Evolutionary conservation across 305 asterid species (phyloP), one percentile per base, ranked within the genome.

Genomic region (Fraxinus baroniana): DNA sequence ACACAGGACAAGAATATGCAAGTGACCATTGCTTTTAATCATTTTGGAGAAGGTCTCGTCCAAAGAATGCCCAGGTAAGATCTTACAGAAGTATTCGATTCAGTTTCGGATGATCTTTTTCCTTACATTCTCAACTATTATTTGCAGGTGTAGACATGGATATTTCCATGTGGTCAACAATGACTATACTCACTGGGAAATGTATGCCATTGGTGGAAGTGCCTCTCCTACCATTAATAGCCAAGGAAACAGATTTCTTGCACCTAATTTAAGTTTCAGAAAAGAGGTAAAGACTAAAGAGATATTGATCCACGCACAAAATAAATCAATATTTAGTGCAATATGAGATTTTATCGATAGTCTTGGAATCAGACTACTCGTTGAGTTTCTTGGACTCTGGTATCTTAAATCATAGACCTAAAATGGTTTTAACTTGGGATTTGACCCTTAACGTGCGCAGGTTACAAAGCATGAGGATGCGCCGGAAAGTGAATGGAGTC

Each of bases 161-260:
- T 92, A 91, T 80, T 94, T 94, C 78, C 95, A 94, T 79, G 98
- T 92, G 71, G 98, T 94, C 70, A 94, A 94, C 84, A 94, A 94
- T 83, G 97, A 94, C 77, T 94, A 94, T 57, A 92, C 95, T 2
- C 97, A 89, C 17, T 94, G 98, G 98, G 94, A 90, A 83, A 87
- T 90, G 98, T 94, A 94, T 85, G 97, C 97, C 3, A 89, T 94
- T 81, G 97, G 98, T 13, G 97, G 97, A 18, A 94, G 98, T 84
- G 98, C 97, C 30, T 44, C 93, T 32, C 98, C 97, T 13, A 94
- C 97, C 3, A 94, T 94, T 49, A 86, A 89, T 78, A 93, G 98
- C 83, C 97, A 93, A 77, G 98, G 98, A 33, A 93, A 93, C 3
- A 86, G 98, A 78, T 94, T 94, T 87, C 93, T 94, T 80, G 97